Evolutionary conservation across 306 rosid genomes (phyloP).

Genomic region (Mimosa pudica): DNA sequence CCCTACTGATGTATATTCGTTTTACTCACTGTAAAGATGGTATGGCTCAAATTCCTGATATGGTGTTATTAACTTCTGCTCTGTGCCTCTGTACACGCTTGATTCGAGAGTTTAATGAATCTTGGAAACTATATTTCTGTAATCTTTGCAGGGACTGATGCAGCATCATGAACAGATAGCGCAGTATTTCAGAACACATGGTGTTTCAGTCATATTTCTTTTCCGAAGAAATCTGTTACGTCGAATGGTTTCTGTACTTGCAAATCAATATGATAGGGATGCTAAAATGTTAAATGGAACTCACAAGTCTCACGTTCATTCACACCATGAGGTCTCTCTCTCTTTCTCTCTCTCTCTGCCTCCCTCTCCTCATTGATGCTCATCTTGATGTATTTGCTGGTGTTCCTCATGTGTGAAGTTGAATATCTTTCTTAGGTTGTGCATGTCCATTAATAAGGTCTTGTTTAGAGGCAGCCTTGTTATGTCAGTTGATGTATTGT

Average conservation of each 20-base stretch:
- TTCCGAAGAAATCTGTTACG: conserved; percentile 96
- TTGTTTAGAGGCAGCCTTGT: conserved; percentile 4
- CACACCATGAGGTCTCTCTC: conserved; percentile 70
- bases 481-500: conserved; percentile 8
- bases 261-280: conserved; percentile 81
- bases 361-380: neutral
- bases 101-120: conserved; percentile 14
- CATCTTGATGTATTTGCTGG: neutral
- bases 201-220: conserved; percentile 88
- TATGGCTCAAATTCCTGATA: conserved; percentile 8
- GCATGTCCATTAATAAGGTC: conserved; percentile 4
- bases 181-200: conserved; percentile 73
- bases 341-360: conserved; percentile 35
- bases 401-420: neutral
- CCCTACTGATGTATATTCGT: neutral
- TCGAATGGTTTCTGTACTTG: conserved; percentile 87
- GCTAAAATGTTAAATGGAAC: conserved; percentile 83
- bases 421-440: conserved; percentile 3
- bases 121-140: conserved; percentile 7
- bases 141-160: conserved; percentile 77
- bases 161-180: conserved; percentile 79
- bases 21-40: neutral
- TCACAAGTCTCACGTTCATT: conserved; percentile 98
- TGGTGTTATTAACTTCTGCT: conserved; percentile 18
- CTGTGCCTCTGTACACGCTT: conserved; percentile 18